These are phyloP conservation scores for Colletotrichum echinochloae DNA, from an alignment of 2,329 filamentous ascomycete species.

Conservation along the genomic window DNA sequence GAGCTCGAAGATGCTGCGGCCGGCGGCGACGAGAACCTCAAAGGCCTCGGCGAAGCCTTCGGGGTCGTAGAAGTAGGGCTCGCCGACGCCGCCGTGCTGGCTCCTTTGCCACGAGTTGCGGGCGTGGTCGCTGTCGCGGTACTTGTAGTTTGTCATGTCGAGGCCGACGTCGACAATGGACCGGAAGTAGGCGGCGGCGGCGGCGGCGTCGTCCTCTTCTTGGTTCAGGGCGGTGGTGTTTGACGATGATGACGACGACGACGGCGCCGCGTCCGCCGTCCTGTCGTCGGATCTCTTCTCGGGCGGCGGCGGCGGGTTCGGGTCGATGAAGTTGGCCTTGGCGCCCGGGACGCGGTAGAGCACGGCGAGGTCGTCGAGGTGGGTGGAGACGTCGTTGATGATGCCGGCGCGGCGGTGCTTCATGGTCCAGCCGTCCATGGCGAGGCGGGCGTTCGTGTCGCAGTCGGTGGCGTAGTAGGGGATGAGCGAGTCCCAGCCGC, in stretches of 20 bases:
- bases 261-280: neutral
- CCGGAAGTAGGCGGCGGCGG: conserved; percentile 12
- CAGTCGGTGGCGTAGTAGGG: conserved; percentile 70
- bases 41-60: conserved; percentile 59
- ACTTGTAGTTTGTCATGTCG: conserved; percentile 58
- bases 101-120: conserved; percentile 66
- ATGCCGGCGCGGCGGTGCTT: conserved; percentile 54
- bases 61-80: conserved; percentile 64
- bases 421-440: conserved; percentile 59
- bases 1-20: conserved; percentile 54
- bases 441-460: conserved; percentile 64
- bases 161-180: conserved; percentile 45
- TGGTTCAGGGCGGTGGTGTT: conserved; percentile 33
- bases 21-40: conserved; percentile 59
- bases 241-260: too few relatives aligned
- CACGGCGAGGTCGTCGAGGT: conserved; percentile 58
- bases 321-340: conserved; percentile 52
- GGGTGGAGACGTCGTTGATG: conserved; percentile 59
- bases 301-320: conserved; percentile 49
- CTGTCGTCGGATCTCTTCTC: conserved; percentile 20
- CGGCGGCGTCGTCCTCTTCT: neutral
- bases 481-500: conserved; percentile 69
- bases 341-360: conserved; percentile 58
- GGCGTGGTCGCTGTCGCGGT: conserved; percentile 50
- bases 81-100: conserved; percentile 63